A percentile compares a stretch with the other conserved stretches of the same genome.
These are phyloP conservation scores for Fusarium gaditjirri DNA, from an alignment of 2,329 filamentous ascomycete species.

Conservation along the genomic window DNA sequence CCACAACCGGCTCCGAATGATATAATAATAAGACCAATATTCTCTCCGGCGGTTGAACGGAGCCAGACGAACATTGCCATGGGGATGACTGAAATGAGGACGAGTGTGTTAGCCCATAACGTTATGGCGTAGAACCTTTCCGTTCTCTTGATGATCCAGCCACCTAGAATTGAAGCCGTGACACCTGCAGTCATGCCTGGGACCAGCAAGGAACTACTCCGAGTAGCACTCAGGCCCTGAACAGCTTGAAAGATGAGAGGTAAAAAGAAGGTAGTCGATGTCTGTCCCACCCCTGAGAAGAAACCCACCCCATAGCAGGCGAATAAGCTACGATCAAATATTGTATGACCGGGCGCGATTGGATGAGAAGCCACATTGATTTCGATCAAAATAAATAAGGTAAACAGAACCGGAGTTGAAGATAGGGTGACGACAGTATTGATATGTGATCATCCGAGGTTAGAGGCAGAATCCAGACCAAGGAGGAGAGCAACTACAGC, in stretches of 20 bases:
- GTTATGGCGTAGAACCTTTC: constrained; percentile 79
- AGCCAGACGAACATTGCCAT: constrained; percentile 64
- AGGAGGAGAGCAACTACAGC: constrained; percentile 74
- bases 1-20: constrained; percentile 53
- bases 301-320: constrained; percentile 78
- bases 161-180: constrained; percentile 70
- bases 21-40: constrained; percentile 65
- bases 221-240: constrained; percentile 69
- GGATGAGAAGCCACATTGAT: constrained; percentile 74
- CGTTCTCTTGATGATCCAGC: constrained; percentile 74
- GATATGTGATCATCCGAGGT: constrained; percentile 72
- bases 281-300: constrained; percentile 70
- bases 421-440: constrained; percentile 68
- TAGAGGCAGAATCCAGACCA: constrained; percentile 78
- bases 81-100: constrained; percentile 64
- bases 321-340: constrained; percentile 73
- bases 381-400: constrained; percentile 76
- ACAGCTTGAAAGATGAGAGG: constrained; percentile 83
- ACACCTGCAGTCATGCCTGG: constrained; percentile 73
- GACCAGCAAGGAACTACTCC: constrained; percentile 72
- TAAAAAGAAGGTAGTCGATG: constrained; percentile 74
- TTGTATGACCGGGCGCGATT: constrained; percentile 79
- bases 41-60: constrained; percentile 62
- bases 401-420: constrained; percentile 67
- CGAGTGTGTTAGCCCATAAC: constrained; percentile 62